Base-by-base conservation (phyloP, 495 filamentous ascomycete species). In the Tuber borchii region DNA sequence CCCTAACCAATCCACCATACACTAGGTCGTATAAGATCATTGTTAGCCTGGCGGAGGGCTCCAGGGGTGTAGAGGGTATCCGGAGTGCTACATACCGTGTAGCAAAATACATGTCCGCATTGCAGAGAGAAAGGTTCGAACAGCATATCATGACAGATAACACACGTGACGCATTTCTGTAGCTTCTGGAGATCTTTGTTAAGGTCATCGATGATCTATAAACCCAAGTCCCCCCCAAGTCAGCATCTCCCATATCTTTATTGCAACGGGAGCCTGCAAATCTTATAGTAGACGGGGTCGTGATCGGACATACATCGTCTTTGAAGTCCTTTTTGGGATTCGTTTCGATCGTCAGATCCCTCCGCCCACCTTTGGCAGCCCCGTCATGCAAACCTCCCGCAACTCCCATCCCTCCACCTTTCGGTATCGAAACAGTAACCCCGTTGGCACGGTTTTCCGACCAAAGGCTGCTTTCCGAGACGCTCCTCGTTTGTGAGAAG, bases 61-160 rank as follows among this genome's bases (percentile, higher is more conserved):
- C 26, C 20, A 17, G 20, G 46, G 37, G 14, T 69, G 74, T 45
- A 42, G 20, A 73, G 20, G 48, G 20, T 37, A 17, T 65, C 20
- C 12, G 34, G 75, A 46, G 42, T 48, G 22, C 73, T 61, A 82
- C 87, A 78, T 75, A 91, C 89, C 68, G 87, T 89, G 79, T 93
- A 93, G 82, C 91, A 93, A 79, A 91, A 93, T 7, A 91, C 91
- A 83, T 93, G 91, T 1, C 91, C 91, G 78, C 91, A 93, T 61
- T 88, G 87, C 61, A 91, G 87, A 31, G 87, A 90, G 83, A 90
- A 93, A 12, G 91, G 91, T 79, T 93, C 91, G 84, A 91, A 93
- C 19, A 93, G 85, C 44, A 91, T 87, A 34, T 89, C 86, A 51
- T 90, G 87, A 77, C 91, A 93, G 72, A 93, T 90, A 72, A 90